These are phyloP conservation scores for Kwoniella sp. DNA, from an alignment of 768 basidiomycete genomes.

Conservation along the genomic window DNA sequence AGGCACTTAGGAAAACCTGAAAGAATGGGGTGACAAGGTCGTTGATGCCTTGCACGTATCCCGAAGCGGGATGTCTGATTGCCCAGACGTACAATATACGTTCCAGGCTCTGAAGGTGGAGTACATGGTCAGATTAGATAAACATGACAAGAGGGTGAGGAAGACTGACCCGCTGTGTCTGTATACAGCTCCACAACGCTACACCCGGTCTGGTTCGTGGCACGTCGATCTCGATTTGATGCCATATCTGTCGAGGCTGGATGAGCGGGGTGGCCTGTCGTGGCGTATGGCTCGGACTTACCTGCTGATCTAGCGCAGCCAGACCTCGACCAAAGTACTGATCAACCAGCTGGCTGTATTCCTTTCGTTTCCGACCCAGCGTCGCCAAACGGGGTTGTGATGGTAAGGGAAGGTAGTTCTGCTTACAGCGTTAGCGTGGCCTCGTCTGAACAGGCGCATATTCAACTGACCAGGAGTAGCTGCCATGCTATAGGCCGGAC, in stretches of 20 bases:
- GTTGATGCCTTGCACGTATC: constrained; percentile 99
- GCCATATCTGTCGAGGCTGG: constrained; percentile 70
- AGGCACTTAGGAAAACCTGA: constrained; percentile 90
- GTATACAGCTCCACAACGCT: constrained; percentile 79
- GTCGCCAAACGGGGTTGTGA: constrained; percentile 68
- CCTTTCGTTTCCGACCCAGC: constrained; percentile 81
- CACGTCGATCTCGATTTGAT: constrained; percentile 98
- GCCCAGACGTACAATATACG: constrained; percentile 98
- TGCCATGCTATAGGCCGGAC: constrained; percentile 92
- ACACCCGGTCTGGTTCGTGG: constrained; percentile 91
- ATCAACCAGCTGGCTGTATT: constrained; percentile 84
- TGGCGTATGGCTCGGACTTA: constrained; percentile 14
- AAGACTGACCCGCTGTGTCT: constrained; percentile 76
- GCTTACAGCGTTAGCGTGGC: not conserved
- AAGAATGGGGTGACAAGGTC: constrained; percentile 97
- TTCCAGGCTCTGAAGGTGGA: constrained; percentile 67
- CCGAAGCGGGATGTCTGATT: constrained; percentile 94
- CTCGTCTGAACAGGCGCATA: not conserved
- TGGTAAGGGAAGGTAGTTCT: constrained; percentile 92
- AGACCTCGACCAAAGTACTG: constrained; percentile 82
- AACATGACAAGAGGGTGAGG: not conserved
- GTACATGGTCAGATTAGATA: not conserved
- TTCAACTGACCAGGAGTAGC: constrained; percentile 69
- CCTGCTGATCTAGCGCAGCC: constrained; percentile 76
- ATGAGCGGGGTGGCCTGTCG: too few species aligned